A percentile compares a stretch with the other conserved stretches of the same genome.
phyloP scores from a whole-genome alignment of 1,139 yeast species.

The Kurtzmaniella quercitrusa region DNA sequence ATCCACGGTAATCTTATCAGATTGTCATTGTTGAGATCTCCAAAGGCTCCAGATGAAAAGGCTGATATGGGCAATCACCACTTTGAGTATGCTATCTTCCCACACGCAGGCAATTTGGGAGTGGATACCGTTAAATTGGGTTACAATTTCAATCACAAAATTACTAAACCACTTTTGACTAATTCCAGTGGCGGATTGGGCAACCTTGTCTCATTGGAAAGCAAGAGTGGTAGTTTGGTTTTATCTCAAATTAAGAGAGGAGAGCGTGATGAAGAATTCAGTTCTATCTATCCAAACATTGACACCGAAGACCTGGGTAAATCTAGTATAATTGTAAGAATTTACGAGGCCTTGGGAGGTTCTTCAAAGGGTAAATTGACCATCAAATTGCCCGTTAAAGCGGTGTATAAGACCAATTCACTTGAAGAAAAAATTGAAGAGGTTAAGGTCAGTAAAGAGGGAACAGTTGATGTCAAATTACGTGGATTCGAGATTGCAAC shows the following conservation, averaged over 20 bases:
- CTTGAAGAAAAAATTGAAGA: constrained; percentile 58
- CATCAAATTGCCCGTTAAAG: constrained; percentile 40
- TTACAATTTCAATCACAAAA: constrained; percentile 71
- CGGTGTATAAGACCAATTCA: constrained; percentile 60
- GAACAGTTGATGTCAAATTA: constrained; percentile 42
- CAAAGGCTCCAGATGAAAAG: constrained; percentile 86
- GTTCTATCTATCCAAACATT: constrained; percentile 26
- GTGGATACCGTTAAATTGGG: constrained; percentile 69
- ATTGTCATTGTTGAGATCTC: constrained; percentile 74
- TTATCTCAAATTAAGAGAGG: constrained; percentile 81
- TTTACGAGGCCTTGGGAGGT: constrained; percentile 89
- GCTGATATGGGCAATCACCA: constrained; percentile 92
- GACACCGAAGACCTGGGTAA: constrained; percentile 39
- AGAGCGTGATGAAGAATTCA: constrained; percentile 69
- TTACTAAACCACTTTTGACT: constrained; percentile 14
- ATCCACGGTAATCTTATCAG: constrained; percentile 89
- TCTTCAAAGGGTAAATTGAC: constrained; percentile 47
- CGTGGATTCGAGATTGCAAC: constrained; percentile 81
- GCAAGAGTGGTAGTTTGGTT: constrained; percentile 53
- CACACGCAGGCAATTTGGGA: constrained; percentile 68
- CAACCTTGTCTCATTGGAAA: constrained; percentile 27
- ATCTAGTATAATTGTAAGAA: constrained; percentile 62
- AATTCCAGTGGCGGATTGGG: constrained; percentile 18
- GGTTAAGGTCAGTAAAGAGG: constrained; percentile 20
- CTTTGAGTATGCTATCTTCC: constrained; percentile 79